Base-by-base conservation (phyloP, 2,329 filamentous ascomycete species). In the Fusarium pseudoanthophilum region DNA sequence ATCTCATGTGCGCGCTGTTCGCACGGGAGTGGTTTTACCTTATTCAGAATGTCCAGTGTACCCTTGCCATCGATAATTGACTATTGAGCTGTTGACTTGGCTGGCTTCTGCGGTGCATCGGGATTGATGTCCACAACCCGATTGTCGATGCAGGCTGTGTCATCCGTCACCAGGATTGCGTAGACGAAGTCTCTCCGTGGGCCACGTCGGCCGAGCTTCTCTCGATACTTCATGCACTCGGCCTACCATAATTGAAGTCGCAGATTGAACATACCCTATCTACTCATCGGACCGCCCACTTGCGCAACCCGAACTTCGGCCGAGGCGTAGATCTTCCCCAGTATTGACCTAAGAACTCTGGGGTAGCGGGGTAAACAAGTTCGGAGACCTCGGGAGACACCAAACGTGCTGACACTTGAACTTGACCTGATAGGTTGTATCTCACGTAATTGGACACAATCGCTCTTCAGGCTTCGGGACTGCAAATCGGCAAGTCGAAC, bases 1-100 rank as follows among this genome's bases (percentile, higher is more conserved):
- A 2, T 15, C 45, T 48, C 13, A 2, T 6, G 28, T 11, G 13
- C 20, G 26, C 20, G 26, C 45, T 32, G 32, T 32, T 14, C 32
- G 32, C 13, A 7, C 11, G 4, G 32, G 2, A 32, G 24, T 21
- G 18, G 13, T 9, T 28, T 4, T 21, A 9, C 10, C 8, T 20
- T 30, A 2, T 16, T 4, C 4, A 30, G 10, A 8, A 30, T 11
- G 14, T 7, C 28, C 11, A 13, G 10, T 11, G 20, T 18, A n/a
- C 4, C 10, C 14, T 49, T 18, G 5, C 15, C 6, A 7, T 4
- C 21, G 16, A 30, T 30, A 6, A n/a, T 2, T 13, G 21, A 11
- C 28, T 5, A 0, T 13, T 18, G 5, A n/a, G 3, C 2, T 32
- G 2, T 18, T 18, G 28, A n/a, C 1, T 32, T 30, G 1, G 18